Evolutionary conservation across 176 grass and related monocot species (phyloP).

Genomic region (Lolium rigidum): DNA sequence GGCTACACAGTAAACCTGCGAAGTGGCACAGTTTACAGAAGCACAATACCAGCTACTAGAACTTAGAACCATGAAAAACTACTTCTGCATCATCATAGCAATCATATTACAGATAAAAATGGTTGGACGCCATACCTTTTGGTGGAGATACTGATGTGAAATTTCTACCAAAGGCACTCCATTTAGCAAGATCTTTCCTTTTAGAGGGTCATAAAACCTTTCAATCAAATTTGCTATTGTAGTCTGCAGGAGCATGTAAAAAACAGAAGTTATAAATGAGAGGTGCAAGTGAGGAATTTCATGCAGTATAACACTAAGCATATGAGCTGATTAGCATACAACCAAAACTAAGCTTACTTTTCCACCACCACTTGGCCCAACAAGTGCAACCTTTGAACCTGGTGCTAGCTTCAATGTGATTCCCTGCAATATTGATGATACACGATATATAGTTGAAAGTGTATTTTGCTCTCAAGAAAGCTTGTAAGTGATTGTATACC

Average conservation of each 20-base stretch:
- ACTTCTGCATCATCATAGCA: slow-evolving; percentile 15
- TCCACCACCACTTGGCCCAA: slow-evolving; percentile 97
- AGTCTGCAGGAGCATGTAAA: slow-evolving; percentile 65
- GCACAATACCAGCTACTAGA: slow-evolving; percentile 28
- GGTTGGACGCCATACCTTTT: slow-evolving; percentile 59
- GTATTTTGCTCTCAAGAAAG: background rate
- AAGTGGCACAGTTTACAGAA: slow-evolving; percentile 25
- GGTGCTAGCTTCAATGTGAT: slow-evolving; percentile 91
- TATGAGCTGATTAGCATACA: slow-evolving; percentile 15
- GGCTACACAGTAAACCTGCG: background rate
- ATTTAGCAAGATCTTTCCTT: slow-evolving; percentile 85
- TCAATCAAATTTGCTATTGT: slow-evolving; percentile 99
- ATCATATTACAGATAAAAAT: background rate
- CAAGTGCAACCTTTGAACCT: slow-evolving; percentile 95
- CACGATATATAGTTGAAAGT: background rate
- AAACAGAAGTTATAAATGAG: slow-evolving; percentile 12
- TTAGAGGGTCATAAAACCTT: slow-evolving; percentile 96
- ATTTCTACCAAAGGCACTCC: slow-evolving; percentile 85
- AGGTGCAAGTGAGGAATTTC: slow-evolving; percentile 4
- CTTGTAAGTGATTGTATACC: background rate
- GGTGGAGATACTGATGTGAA: slow-evolving; percentile 83
- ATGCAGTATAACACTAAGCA: slow-evolving; percentile 22
- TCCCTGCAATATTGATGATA: slow-evolving; percentile 62
- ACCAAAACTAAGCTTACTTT: slow-evolving; percentile 58
- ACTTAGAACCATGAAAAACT: slow-evolving; percentile 1